phyloP scores from a whole-genome alignment of 2,329 filamentous ascomycete genomes.

The Conoideocrella luteorostrata region DNA sequence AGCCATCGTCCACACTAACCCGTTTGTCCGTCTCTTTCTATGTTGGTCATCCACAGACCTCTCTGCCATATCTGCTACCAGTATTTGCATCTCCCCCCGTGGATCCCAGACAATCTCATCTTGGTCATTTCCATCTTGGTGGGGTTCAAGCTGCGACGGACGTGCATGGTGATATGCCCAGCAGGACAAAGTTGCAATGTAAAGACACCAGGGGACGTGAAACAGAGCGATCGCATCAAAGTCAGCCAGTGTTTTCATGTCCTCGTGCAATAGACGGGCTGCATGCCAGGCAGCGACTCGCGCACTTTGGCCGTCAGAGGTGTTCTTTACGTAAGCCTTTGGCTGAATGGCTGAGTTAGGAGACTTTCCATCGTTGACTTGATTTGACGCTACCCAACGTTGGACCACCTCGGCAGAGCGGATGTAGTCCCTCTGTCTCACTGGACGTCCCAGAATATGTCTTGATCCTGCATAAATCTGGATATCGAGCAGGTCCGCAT shows the following conservation, averaged over 20 bases:
- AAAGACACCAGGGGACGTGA: conserved; percentile 57
- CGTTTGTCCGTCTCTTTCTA: conserved; percentile 42
- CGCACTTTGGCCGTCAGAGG: no score
- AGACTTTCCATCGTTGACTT: conserved; percentile 12
- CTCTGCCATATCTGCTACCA: conserved; percentile 33
- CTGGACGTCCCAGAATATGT: conserved; percentile 51
- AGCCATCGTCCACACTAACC: conserved; percentile 49
- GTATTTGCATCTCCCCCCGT: conserved; percentile 38
- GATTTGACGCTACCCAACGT: conserved; percentile 33
- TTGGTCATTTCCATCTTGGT: conserved; percentile 27
- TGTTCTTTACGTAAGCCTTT: no score
- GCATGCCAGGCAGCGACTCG: conserved; percentile 47
- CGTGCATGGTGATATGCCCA: conserved; percentile 50
- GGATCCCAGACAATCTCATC: conserved; percentile 46
- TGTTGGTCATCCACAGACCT: conserved; percentile 31
- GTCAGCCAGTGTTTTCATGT: conserved; percentile 41
- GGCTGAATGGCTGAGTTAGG: no score
- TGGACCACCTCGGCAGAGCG: conserved; percentile 45
- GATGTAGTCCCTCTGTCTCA: conserved; percentile 42
- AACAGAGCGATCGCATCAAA: conserved; percentile 48
- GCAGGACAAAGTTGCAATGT: conserved; percentile 50
- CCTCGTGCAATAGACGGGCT: conserved; percentile 43
- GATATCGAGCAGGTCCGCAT: conserved; percentile 53
- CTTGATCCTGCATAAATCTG: conserved; percentile 56
- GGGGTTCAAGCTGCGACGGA: conserved; percentile 7